phyloP scores from a whole-genome alignment of 75 land plant species.

The Pinus taeda region DNA sequence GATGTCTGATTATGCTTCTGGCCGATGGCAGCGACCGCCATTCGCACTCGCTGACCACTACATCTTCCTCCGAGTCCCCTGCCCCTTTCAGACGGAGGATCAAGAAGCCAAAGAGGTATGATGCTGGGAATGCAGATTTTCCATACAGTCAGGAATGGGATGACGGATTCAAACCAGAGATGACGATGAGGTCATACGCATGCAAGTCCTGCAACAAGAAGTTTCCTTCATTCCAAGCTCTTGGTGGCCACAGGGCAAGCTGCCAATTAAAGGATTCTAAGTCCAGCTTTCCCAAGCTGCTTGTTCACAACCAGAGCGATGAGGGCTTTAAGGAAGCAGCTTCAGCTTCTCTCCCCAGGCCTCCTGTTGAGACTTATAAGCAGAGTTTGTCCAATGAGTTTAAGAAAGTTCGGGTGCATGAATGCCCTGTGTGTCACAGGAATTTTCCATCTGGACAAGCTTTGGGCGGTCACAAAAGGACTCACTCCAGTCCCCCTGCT shows the following conservation, averaged over 20 bases:
- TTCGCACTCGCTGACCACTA: neutral
- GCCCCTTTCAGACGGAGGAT: neutral
- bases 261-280: neutral
- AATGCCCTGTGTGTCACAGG: constrained; percentile 54
- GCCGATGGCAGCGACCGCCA: neutral
- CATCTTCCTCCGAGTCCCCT: neutral
- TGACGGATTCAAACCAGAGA: neutral
- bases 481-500: constrained; percentile 17
- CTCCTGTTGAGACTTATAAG: neutral
- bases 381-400: neutral
- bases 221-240: constrained; percentile 45
- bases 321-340: too few species aligned
- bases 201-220: constrained; percentile 39
- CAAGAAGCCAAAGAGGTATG: neutral
- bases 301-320: too few species aligned
- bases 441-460: constrained; percentile 64
- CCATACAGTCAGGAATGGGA: neutral
- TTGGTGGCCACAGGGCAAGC: constrained; percentile 53
- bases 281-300: too few species aligned
- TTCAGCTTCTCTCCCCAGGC: neutral
- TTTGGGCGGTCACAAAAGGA: constrained; percentile 67
- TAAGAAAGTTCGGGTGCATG: constrained; percentile 22
- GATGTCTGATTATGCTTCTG: neutral
- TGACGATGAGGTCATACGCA: constrained; percentile 5
- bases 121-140: neutral